Conservation (phyloP, 2,329 filamentous ascomycete genomes). For the Akanthomyces uredinophilus region DNA sequence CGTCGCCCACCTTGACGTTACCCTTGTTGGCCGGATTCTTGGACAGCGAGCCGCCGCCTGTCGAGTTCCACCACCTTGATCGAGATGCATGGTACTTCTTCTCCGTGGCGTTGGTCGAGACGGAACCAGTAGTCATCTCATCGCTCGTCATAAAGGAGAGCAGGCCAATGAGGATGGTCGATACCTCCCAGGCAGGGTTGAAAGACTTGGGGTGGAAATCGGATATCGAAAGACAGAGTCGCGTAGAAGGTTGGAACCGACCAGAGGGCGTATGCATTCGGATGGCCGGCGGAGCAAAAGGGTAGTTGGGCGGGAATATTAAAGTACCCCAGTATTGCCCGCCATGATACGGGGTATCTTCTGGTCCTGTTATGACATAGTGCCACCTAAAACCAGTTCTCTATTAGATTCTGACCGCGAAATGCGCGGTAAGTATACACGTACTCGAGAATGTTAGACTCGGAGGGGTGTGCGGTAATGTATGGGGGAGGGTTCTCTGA, state of each 20-base stretch:
- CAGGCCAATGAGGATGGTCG: conserved; percentile 89
- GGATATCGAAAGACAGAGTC: conserved; percentile 90
- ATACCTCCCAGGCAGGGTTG: conserved; percentile 97
- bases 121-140: conserved; percentile 94
- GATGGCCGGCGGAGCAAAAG: conserved; percentile 93
- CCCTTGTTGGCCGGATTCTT: conserved; percentile 58
- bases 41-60: conserved; percentile 71
- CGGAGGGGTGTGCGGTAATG: conserved; percentile 83
- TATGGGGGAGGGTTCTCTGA: conserved; percentile 77
- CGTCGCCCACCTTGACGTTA: conserved; percentile 87
- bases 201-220: conserved; percentile 98
- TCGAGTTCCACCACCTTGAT: conserved; percentile 94
- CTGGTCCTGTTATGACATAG: conserved; percentile 91
- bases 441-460: conserved; percentile 85
- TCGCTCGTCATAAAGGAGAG: conserved; percentile 98
- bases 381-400: conserved; percentile 60
- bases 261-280: conserved; percentile 98
- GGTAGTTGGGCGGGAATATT: conserved; percentile 92
- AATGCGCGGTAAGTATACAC: conserved; percentile 24
- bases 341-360: conserved; percentile 86
- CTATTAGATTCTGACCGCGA: conserved; percentile 16
- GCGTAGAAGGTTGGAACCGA: conserved; percentile 86
- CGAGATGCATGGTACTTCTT: conserved; percentile 70
- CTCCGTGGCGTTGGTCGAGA: conserved; percentile 72
- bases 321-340: conserved; percentile 98